Conservation (phyloP, 2,329 filamentous ascomycete species). For the Claviceps sp. region DNA sequence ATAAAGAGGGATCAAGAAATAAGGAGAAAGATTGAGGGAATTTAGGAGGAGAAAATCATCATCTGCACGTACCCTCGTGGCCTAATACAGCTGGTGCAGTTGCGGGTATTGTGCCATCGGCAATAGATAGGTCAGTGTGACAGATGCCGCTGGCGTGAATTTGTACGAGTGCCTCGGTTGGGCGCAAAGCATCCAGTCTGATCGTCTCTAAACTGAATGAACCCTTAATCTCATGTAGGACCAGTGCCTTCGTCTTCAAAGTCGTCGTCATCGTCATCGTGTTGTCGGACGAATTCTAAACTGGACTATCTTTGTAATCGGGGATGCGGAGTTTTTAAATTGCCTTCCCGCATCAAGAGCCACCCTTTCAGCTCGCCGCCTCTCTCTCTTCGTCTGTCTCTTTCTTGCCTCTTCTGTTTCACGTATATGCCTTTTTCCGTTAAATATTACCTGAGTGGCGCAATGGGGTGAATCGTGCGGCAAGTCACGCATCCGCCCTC, state of each 20-base stretch:
- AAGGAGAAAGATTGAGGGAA: not conserved
- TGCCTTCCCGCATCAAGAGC: no score
- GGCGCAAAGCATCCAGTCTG: not conserved
- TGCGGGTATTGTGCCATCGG: not conserved
- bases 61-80: not conserved
- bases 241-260: not conserved
- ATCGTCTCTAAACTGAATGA: not conserved
- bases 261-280: not conserved
- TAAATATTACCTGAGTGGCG: no score
- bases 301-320: no score
- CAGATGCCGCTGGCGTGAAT: conserved; percentile 2
- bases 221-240: not conserved
- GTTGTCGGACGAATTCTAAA: not conserved
- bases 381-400: no score
- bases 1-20: no score
- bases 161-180: not conserved
- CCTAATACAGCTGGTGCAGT: not conserved
- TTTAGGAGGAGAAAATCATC: no score
- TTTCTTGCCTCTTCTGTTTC: no score
- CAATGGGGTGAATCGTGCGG: no score
- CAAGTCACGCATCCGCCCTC: no score
- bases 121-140: conserved; percentile 1
- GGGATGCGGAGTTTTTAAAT: no score
- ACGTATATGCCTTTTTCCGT: no score
- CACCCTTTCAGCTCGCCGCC: no score